Percentiles rank a stretch among this genome's conserved stretches.
Evolutionary conservation across 1,284 basidiomycete genomes (phyloP).

Genomic region (Cryptococcus hybrid): DNA sequence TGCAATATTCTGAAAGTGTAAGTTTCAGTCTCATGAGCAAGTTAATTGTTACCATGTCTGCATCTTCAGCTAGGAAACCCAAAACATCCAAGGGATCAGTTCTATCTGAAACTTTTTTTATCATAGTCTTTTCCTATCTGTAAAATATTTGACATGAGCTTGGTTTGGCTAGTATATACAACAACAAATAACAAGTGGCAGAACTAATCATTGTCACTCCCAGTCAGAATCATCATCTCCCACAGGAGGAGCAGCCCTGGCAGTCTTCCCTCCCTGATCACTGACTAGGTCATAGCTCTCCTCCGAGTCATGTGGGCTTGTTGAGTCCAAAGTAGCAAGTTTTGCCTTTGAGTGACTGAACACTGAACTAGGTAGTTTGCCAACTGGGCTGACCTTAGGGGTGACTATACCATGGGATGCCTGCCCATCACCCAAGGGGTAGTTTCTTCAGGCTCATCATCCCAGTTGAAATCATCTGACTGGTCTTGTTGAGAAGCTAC

Average conservation of each 20-base stretch:
- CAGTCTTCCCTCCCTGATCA: constrained; percentile 25
- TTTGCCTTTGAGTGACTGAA: constrained; percentile 16
- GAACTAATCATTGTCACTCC: constrained; percentile 30
- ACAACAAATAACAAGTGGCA: no score
- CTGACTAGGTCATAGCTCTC: constrained; percentile 51
- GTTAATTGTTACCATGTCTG: no score
- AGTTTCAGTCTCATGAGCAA: no score
- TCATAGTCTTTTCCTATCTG: no score
- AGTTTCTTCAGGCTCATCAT: constrained; percentile 41
- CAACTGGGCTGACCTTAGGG: constrained; percentile 12
- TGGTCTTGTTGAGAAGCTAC: constrained; percentile 21
- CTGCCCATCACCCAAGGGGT: not conserved
- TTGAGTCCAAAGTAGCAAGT: constrained; percentile 4
- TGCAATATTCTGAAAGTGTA: no score
- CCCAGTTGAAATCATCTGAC: constrained; percentile 51
- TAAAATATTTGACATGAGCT: no score
- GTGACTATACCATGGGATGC: constrained; percentile 5
- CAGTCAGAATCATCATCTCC: constrained; percentile 49
- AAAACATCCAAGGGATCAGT: no score
- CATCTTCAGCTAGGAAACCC: no score
- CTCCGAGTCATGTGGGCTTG: constrained; percentile 49
- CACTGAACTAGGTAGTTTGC: constrained; percentile 9
- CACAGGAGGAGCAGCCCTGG: constrained; percentile 9
- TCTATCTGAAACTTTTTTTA: no score
- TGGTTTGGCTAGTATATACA: no score